Base-by-base conservation (phyloP, 768 basidiomycete species). In the Podaxis sp. region DNA sequence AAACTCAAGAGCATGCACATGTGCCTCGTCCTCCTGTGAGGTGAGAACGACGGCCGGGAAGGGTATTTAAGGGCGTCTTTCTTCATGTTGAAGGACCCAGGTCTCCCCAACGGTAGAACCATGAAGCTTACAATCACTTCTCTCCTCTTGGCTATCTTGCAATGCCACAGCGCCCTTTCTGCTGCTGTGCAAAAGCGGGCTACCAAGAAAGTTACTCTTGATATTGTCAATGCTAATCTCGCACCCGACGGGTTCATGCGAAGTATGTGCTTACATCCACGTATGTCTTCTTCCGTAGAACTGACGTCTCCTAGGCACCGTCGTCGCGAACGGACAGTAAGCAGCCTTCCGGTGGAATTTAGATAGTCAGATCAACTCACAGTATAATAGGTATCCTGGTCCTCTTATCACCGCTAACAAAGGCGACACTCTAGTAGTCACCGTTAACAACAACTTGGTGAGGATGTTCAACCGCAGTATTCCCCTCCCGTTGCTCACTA, bases 171-270 rank as follows among this genome's bases (percentile, higher is more conserved):
- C 44, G 64, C 52, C 39, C 49, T 49, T 55, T 58, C 40, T 44
- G 68, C 65, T 51, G 56, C 19, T 46, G 44, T 19, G 44, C 44
- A 17, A 19, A 8, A 7, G n/a, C 17, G 19, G 19, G 44, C 19
- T 1, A 46, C 44, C 7, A 70, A 69, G 49, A n/a, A 64, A 4
- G 68, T 71, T 13, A 71, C 71, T n/a, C 66, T 84, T 3, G 65
- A 73, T 44, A 73, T 84, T 53, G 68, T 69, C 5, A 84, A 84
- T 69, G 73, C 70, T 57, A 52, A 71, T 15, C 78, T 85, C 56
- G 69, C 79, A 13, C 84, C 84, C 0, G 84, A 85, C 71, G 84
- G 84, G 19, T 83, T 78, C 63, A 59, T 38, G 66, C 71, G 82
- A 8, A 55, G 52, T 64, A 33, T 8, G 66, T 65, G 4, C 15